These are phyloP conservation scores for Camellia lanceoleosa DNA, from an alignment of 148 eudicot species.

Conservation along the genomic window DNA sequence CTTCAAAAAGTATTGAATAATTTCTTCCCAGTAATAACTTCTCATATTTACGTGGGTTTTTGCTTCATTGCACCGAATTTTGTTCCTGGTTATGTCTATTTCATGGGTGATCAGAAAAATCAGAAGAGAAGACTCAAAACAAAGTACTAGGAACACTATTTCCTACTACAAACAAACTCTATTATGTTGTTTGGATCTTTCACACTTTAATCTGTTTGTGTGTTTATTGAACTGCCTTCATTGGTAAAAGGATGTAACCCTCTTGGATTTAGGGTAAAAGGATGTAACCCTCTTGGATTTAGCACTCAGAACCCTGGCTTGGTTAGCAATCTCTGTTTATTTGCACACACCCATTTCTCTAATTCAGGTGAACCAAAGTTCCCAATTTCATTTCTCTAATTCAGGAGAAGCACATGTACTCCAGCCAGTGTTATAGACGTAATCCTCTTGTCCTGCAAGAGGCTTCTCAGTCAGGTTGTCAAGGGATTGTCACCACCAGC, in stretches of 20 bases:
- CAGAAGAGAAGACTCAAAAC: too few species aligned
- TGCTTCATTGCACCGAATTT: slow-evolving; percentile 34
- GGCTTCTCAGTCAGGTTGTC: too few species aligned
- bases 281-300: neutral
- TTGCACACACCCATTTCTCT: neutral
- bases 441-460: too few species aligned
- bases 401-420: too few species aligned
- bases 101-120: too few species aligned
- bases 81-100: slow-evolving; percentile 33
- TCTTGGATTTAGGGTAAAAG: too few species aligned
- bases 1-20: too few species aligned
- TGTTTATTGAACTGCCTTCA: neutral
- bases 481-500: too few species aligned
- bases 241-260: neutral
- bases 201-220: neutral
- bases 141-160: too few species aligned
- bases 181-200: neutral
- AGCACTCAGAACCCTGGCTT: neutral
- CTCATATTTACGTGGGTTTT: slow-evolving; percentile 22
- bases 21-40: too few species aligned
- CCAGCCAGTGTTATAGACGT: too few species aligned
- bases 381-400: neutral
- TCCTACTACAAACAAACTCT: too few species aligned
- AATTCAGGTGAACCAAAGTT: neutral
- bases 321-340: neutral